Evolutionary conservation across 805 yeast genomes (phyloP).

Genomic region (Scheffersomyces lignosus): DNA sequence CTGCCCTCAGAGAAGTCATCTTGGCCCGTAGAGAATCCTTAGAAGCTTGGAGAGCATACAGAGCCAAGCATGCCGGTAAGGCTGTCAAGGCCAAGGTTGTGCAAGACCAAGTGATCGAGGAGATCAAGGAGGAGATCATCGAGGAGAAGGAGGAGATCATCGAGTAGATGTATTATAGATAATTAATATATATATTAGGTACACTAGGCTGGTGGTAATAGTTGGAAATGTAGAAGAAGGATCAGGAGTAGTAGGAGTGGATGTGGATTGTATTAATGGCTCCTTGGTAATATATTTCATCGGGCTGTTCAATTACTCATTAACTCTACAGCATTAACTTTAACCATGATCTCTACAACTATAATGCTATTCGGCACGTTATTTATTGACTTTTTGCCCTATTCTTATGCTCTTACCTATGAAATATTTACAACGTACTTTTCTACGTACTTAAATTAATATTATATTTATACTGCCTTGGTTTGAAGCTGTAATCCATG

Average conservation of each 20-base stretch:
- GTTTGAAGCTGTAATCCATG: slow-evolving; percentile 91
- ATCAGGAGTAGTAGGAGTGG: neutral
- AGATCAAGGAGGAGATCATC: slow-evolving; percentile 70
- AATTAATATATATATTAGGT: too few relatives aligned
- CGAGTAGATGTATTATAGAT: too few relatives aligned
- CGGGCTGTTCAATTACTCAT: neutral
- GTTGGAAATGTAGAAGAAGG: slow-evolving; percentile 4
- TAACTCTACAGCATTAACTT: too few relatives aligned
- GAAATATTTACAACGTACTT: slow-evolving; percentile 2
- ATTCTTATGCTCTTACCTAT: too few relatives aligned
- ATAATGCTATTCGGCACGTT: too few relatives aligned
- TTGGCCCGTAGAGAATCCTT: slow-evolving; percentile 77
- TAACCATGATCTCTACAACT: too few relatives aligned
- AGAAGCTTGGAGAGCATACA: slow-evolving; percentile 84
- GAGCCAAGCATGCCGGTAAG: slow-evolving; percentile 43
- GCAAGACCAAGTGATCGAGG: slow-evolving; percentile 62
- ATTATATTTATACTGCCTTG: slow-evolving; percentile 40
- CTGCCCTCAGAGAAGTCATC: slow-evolving; percentile 87
- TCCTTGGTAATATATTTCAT: neutral
- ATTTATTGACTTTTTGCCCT: too few relatives aligned
- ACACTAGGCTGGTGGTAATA: too few relatives aligned
- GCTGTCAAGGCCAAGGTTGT: slow-evolving; percentile 48
- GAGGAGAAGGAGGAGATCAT: slow-evolving; percentile 73
- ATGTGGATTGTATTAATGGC: too few relatives aligned
- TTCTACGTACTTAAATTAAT: too few relatives aligned